Evolutionary conservation across 2,329 filamentous ascomycete species (phyloP), one percentile per base, ranked within the genome.

Genomic region (Coniochaeta sp.): DNA sequence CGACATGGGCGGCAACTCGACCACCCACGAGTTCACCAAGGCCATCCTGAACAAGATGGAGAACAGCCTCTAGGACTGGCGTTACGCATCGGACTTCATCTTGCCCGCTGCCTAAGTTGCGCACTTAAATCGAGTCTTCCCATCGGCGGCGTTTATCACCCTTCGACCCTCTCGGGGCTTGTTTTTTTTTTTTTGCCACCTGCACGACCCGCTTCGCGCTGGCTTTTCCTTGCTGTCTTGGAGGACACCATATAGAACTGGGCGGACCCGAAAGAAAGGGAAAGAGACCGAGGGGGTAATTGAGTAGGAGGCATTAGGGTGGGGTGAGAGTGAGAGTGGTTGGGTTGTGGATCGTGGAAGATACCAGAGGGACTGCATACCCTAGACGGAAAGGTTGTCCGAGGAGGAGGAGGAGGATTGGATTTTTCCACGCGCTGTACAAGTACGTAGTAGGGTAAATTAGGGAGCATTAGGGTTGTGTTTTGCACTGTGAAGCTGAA

Each of bases 11-110:
- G 95, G 95, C 74, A 80, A 88, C 67, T 86, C 86, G 72, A 91
- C 89, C 70, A 99, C 93, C 65, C 87, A 97, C 78, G 88, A 98
- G 76, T 99, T 98, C 81, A 98, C 95, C 71, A 84, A 89, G 71
- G 93, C 95, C 70, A 90, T 99, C 72, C 84, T 99, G 72, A 86
- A 93, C 81, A 91, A 95, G 84, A 96, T 99, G 92, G 93, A 98
- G 82, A 79, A 67, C 61, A 62, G 67, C 19, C 62, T 68, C n/a
- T 69, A 67, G 56, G 38, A 58, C 31, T 22, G 22, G 54, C 54
- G 54, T 34, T 38, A 34, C 8, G 28, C 54, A 57, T 57, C 54
- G 31, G 54, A 38, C 54, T 34, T 34, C 31, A 24, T 57, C 31
- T 24, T 57, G n/a, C 54, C 54, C 17, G 16, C 26, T 6, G 47